Percentiles rank a stretch among this genome's conserved stretches.
Evolutionary conservation across 1,139 yeast genomes (phyloP).

Genomic region (Nakaseomyces sp.): DNA sequence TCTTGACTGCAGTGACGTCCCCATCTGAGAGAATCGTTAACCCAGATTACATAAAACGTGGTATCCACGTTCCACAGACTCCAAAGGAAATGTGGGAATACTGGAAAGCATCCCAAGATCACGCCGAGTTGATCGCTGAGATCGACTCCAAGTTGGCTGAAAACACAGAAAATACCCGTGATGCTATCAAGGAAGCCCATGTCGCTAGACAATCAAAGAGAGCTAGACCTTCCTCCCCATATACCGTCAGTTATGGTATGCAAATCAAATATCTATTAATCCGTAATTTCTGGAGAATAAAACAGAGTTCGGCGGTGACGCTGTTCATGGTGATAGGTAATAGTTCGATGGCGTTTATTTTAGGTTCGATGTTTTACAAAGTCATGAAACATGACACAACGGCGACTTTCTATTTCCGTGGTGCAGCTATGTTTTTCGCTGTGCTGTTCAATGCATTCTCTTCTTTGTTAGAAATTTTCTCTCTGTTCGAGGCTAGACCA

Average conservation of each 20-base stretch:
- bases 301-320: conserved; percentile 56
- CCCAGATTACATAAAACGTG: conserved; percentile 29
- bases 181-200: conserved; percentile 38
- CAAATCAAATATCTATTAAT: conserved; percentile 46
- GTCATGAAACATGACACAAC: conserved; percentile 34
- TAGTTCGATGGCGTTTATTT: conserved; percentile 48
- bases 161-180: conserved; percentile 10
- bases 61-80: conserved; percentile 53
- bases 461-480: conserved; percentile 54
- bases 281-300: conserved; percentile 48
- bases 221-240: conserved; percentile 43
- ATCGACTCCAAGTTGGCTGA: conserved; percentile 32
- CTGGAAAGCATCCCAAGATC: conserved; percentile 55
- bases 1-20: conserved; percentile 44
- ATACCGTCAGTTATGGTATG: conserved; percentile 44
- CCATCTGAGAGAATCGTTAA: conserved; percentile 45
- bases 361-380: conserved; percentile 60
- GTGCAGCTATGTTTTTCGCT: conserved; percentile 60
- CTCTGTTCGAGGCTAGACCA: conserved; percentile 54
- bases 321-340: conserved; percentile 48
- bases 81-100: conserved; percentile 55
- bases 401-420: conserved; percentile 47
- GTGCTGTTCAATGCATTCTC: conserved; percentile 60
- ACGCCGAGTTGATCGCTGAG: conserved; percentile 34
- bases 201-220: conserved; percentile 45